Base-by-base conservation (phyloP, 441 rosid genomes). In the Jatropha podagrica region DNA sequence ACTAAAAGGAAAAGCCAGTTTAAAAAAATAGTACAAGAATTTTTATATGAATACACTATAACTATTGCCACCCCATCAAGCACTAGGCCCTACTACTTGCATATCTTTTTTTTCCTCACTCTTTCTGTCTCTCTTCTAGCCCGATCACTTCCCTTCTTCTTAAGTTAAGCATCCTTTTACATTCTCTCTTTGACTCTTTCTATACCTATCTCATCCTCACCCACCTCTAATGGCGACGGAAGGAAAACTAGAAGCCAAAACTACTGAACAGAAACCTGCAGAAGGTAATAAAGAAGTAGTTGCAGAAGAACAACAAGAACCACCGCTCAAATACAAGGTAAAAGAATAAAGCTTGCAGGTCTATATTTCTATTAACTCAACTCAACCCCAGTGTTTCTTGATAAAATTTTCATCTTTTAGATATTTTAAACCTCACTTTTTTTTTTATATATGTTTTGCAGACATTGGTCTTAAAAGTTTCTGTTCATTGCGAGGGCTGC, bases 401-500 rank as follows among this genome's bases (percentile, higher is more conserved):
- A 56, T 0, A 4, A 52, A 2, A 20, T 9, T 23, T 1, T 60
- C 2, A 49, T 23, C n/a, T 52, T 15, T 15, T 32, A 32, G 32
- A 5, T 17, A 3, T 52, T 54, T 44, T 13, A 7, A 44, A 44
- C 48, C 48, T 44, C 9, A 44, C 2, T 18, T 37, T 59, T 77
- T 54, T 60, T 77, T 13, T 64, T n/a, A n/a, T n/a, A n/a, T n/a
- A 61, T 65, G 69, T 70, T 55, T 68, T 18, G n/a, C 80, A 93
- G 98, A 87, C 82, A 46, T 85, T 82, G 82, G 82, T 78, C 65
- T 84, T 93, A 76, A 90, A 74, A 83, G 96, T 91, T 68, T 89
- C 93, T 55, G 82, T 91, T 80, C 95, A 91, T 79, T 93, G 98
- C 49, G 88, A 91, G 82, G 94, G 88, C 56, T 93, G 98, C 84